Conservation (phyloP, 2,329 filamentous ascomycete genomes). For the Neonectria coccinea region DNA sequence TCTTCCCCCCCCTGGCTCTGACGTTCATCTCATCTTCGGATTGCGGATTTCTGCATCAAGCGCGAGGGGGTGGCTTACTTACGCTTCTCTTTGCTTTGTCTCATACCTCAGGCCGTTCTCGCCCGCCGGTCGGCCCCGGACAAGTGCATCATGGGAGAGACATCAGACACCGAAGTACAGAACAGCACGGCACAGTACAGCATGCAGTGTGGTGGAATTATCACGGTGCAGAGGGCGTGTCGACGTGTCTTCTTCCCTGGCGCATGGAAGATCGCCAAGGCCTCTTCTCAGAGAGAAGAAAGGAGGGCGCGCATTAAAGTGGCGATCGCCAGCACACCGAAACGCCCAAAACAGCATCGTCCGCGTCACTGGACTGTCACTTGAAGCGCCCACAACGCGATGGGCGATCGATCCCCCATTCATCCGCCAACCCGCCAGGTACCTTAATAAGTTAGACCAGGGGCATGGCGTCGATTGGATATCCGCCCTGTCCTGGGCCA, state of each 20-base stretch:
- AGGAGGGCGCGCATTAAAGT: background rate
- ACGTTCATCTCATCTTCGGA: background rate
- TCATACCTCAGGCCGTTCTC: background rate
- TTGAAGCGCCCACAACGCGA: background rate
- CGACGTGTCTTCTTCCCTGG: background rate
- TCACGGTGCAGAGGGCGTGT: background rate
- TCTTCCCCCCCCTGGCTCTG: too few species aligned
- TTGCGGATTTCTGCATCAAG: background rate
- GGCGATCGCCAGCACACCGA: background rate
- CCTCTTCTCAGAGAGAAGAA: background rate
- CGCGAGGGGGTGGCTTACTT: background rate
- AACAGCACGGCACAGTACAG: background rate
- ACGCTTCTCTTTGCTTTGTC: background rate
- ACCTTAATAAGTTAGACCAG: background rate
- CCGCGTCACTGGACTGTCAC: background rate
- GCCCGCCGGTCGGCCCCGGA: background rate
- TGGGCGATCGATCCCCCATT: background rate
- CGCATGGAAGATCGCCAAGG: background rate
- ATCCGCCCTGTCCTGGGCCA: background rate
- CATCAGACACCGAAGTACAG: background rate
- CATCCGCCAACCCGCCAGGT: background rate
- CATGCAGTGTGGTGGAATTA: background rate
- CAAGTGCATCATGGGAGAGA: background rate
- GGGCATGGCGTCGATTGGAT: background rate
- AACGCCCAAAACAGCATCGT: background rate